phyloP scores from a whole-genome alignment of 805 yeast species.

The Spathaspora passalidarum region DNA sequence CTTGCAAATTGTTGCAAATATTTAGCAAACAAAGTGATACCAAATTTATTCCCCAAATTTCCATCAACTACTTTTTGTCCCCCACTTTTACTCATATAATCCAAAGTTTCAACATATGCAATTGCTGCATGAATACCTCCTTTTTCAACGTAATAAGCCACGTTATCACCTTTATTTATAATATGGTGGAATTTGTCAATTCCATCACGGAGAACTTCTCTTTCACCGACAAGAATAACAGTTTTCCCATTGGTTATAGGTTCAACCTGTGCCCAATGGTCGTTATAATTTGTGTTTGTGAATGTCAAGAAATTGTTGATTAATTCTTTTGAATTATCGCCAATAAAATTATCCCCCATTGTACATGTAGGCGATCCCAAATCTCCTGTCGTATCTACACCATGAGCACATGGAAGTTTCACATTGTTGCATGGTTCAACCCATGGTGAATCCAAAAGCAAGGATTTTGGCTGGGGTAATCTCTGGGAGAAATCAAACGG shows the following conservation, averaged over 20 bases:
- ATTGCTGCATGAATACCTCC: slow-evolving; percentile 34
- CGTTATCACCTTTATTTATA: slow-evolving; percentile 16
- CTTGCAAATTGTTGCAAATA: not conserved
- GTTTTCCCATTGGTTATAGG: slow-evolving; percentile 16
- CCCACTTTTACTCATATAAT: slow-evolving; percentile 19
- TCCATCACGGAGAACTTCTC: slow-evolving; percentile 29
- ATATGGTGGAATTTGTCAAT: slow-evolving; percentile 22
- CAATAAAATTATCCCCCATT: slow-evolving; percentile 30
- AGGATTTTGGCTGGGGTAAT: slow-evolving; percentile 25
- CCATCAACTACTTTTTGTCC: slow-evolving; percentile 19
- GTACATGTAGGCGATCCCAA: slow-evolving; percentile 23
- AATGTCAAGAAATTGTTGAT: slow-evolving; percentile 18
- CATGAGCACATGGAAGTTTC: slow-evolving; percentile 19
- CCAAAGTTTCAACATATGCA: slow-evolving; percentile 30
- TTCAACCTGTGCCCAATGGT: slow-evolving; percentile 24
- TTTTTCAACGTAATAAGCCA: slow-evolving; percentile 20
- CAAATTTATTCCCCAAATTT: slow-evolving; percentile 17
- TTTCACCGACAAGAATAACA: slow-evolving; percentile 26
- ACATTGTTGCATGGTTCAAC: slow-evolving; percentile 25
- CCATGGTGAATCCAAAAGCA: slow-evolving; percentile 34
- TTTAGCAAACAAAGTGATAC: slow-evolving; percentile 5
- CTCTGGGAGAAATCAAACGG: slow-evolving; percentile 9
- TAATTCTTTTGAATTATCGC: slow-evolving; percentile 17
- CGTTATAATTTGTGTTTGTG: slow-evolving; percentile 17
- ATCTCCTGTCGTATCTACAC: slow-evolving; percentile 24